phyloP scores from a whole-genome alignment of 1,284 basidiomycete species.

The Mycosarcoma mackinlayi region DNA sequence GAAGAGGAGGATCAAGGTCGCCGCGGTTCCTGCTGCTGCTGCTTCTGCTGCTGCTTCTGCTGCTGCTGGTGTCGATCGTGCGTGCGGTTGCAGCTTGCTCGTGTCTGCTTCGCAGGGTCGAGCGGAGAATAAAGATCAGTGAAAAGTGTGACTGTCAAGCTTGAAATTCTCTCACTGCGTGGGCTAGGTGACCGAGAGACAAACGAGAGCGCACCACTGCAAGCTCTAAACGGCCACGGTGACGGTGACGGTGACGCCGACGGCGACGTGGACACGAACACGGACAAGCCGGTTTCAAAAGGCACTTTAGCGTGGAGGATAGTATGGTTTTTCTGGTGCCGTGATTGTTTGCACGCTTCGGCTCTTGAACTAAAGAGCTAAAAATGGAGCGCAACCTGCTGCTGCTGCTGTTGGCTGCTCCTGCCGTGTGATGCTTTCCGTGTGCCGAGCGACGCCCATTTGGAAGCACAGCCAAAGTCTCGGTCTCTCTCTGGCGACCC shows the following conservation, averaged over 20 bases:
- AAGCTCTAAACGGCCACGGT: neutral
- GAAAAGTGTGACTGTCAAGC: no score
- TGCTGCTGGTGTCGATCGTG: neutral
- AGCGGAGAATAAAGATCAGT: neutral
- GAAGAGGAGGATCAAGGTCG: neutral
- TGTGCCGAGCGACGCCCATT: neutral
- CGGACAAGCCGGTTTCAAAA: neutral
- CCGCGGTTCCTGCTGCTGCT: slow-evolving; percentile 1
- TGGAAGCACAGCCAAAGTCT: neutral
- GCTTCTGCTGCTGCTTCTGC: neutral
- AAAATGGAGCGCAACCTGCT: no score
- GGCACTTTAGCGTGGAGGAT: neutral
- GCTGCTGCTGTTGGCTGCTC: no score
- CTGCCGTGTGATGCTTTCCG: neutral
- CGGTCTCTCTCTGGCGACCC: neutral
- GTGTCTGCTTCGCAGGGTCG: no score
- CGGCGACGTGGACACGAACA: neutral
- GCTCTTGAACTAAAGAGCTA: no score
- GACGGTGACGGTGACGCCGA: neutral
- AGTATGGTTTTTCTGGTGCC: neutral
- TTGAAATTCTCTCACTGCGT: no score
- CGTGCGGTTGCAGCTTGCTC: no score
- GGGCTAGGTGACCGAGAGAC: slow-evolving; percentile 4
- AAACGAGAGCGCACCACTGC: neutral
- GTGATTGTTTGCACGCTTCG: no score